phyloP scores from a whole-genome alignment of 148 eudicot species.

The Beta vulgaris region DNA sequence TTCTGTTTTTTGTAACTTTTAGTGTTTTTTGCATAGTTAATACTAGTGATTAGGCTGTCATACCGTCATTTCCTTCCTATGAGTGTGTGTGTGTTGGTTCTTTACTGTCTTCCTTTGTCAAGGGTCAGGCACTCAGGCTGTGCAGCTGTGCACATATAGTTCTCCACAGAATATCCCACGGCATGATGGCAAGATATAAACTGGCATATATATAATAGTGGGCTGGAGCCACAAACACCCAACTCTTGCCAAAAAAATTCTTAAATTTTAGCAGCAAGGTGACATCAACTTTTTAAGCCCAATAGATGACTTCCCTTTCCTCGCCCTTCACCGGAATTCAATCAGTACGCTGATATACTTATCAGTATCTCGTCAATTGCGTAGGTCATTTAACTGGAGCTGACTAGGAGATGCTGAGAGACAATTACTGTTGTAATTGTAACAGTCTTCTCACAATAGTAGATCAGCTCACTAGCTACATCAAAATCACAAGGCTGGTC shows the following conservation, averaged over 20 bases:
- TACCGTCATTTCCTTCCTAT: not conserved
- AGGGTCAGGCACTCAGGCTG: not conserved
- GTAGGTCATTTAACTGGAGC: not conserved
- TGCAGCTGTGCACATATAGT: not conserved
- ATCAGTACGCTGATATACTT: too few relatives aligned
- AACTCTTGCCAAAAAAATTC: not conserved
- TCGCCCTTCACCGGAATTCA: not conserved
- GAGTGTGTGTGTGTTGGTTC: not conserved
- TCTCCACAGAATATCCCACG: not conserved
- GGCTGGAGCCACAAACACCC: not conserved
- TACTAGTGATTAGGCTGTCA: too few relatives aligned
- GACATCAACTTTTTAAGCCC: too few relatives aligned
- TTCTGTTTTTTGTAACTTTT: too few relatives aligned
- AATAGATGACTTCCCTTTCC: not conserved
- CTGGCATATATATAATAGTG: not conserved
- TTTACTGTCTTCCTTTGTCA: not conserved
- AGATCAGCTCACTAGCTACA: not conserved
- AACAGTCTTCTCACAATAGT: not conserved
- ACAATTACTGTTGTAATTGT: not conserved
- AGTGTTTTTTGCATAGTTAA: too few relatives aligned
- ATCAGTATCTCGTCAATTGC: too few relatives aligned
- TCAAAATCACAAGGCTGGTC: not conserved
- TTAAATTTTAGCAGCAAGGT: not conserved
- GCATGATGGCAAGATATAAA: too few relatives aligned
- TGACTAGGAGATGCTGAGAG: not conserved